phyloP scores from a whole-genome alignment of 148 eudicot genomes.

The Amaranthus hypochondriacus region DNA sequence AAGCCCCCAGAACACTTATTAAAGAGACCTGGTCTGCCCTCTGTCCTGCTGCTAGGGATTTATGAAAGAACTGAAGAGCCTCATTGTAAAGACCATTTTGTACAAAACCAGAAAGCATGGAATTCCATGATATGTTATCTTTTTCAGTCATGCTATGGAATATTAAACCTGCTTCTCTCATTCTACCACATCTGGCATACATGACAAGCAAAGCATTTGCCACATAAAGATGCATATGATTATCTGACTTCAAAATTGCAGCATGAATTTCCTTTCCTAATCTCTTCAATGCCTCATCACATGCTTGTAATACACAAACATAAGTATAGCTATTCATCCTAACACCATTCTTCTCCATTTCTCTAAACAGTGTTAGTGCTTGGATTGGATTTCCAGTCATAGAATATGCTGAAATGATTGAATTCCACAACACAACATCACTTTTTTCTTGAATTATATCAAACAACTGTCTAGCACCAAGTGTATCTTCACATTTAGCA shows the following conservation, averaged over 20 bases:
- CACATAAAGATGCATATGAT: constrained; percentile 48
- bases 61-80: constrained; percentile 40
- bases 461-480: constrained; percentile 46
- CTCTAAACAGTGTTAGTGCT: constrained; percentile 48
- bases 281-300: constrained; percentile 41
- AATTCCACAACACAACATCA: constrained; percentile 81
- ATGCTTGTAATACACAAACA: constrained; percentile 67
- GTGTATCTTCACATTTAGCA: constrained; percentile 47
- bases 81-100: constrained; percentile 56
- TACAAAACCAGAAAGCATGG: constrained; percentile 68
- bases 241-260: constrained; percentile 39
- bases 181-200: constrained; percentile 59
- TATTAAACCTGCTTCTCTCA: constrained; percentile 54
- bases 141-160: constrained; percentile 40
- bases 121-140: constrained; percentile 71
- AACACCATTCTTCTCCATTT: constrained; percentile 52
- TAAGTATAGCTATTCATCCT: constrained; percentile 59
- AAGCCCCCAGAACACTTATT: constrained; percentile 53
- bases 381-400: constrained; percentile 37
- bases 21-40: constrained; percentile 63
- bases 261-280: constrained; percentile 71
- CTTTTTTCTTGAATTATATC: constrained; percentile 35
- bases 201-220: constrained; percentile 78
- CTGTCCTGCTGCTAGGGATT: constrained; percentile 41
- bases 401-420: constrained; percentile 59